Evolutionary conservation across 805 yeast genomes (phyloP), one percentile per base, ranked within the genome.

Genomic region (Jamesozyma rosinii): DNA sequence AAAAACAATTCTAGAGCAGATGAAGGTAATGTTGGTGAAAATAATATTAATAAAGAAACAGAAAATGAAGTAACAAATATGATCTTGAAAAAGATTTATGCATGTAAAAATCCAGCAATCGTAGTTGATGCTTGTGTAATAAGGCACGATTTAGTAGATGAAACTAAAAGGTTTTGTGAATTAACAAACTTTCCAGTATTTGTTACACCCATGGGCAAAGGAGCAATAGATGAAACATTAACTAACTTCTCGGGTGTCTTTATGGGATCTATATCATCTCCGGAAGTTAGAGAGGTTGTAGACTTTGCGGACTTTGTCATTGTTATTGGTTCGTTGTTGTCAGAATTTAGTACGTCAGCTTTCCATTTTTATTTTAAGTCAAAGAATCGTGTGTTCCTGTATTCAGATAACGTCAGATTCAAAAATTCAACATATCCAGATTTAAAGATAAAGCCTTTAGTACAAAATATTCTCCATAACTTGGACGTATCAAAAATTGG

Each of bases 131-230:
- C 92, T 20, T 82, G 94, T 70, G 85, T 85, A 35, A 65, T 78
- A 18, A 73, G 92, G 63, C 89, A 83, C 61, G 67, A 68, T 49
- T 77, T 78, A 44, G 69, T 69, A 48, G 56, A 59, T 5, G 83
- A 79, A 60, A 79, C 81, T 37, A 65, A 64, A 41, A 61, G 67
- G 46, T 70, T 83, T 53, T 77, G 78, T 37, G 70, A 72, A 32
- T 60, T 65, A 42, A 81, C 90, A 15, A 74, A 79, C 55, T 83
- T 77, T 74, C 88, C 89, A 14, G 78, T 79, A 26, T 83, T 75
- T 59, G 79, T 80, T 37, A 84, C 94, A 18, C 92, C 94, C 46
- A 83, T 83, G 89, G 94, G 90, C 59, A 84, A 84, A 63, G 80
- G 85, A 40, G 69, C 75, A 5, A 73, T 83, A 48, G 76, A 81